These are phyloP conservation scores for Salix exigua DNA, from an alignment of 345 rosid genomes.

Conservation along the genomic window DNA sequence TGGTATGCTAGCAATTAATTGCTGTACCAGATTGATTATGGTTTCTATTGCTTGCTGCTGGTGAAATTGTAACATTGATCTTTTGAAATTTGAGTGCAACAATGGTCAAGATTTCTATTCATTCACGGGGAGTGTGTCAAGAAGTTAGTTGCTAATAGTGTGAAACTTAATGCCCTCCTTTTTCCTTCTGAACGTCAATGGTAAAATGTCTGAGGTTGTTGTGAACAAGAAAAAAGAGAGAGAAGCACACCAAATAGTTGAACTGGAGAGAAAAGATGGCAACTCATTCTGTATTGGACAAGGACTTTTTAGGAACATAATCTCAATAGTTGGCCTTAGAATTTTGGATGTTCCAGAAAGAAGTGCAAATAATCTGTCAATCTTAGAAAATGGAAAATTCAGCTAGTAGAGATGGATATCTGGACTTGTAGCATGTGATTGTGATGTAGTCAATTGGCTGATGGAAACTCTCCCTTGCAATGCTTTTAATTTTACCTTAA, in stretches of 20 bases:
- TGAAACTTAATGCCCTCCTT: neutral
- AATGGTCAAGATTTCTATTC: neutral
- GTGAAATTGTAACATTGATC: neutral
- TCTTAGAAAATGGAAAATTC: neutral
- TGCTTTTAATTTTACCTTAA: neutral
- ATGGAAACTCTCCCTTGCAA: neutral
- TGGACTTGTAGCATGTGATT: neutral
- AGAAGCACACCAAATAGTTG: neutral
- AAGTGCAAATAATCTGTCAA: neutral
- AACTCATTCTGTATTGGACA: neutral
- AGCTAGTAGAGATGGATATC: neutral
- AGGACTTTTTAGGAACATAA: neutral
- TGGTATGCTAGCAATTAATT: neutral
- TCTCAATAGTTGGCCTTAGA: neutral
- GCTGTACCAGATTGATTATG: neutral
- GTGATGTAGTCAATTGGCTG: neutral
- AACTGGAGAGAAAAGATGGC: neutral
- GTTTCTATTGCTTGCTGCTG: neutral
- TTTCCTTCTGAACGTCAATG: neutral
- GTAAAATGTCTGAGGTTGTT: neutral
- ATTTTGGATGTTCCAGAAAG: neutral
- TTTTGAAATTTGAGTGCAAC: neutral
- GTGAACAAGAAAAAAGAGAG: neutral
- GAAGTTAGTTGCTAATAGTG: neutral
- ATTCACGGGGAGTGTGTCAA: neutral